Percentiles rank a stretch among this genome's conserved stretches.
These are phyloP conservation scores for Begonia masoniana DNA, from an alignment of 306 rosid genomes.

Conservation along the genomic window DNA sequence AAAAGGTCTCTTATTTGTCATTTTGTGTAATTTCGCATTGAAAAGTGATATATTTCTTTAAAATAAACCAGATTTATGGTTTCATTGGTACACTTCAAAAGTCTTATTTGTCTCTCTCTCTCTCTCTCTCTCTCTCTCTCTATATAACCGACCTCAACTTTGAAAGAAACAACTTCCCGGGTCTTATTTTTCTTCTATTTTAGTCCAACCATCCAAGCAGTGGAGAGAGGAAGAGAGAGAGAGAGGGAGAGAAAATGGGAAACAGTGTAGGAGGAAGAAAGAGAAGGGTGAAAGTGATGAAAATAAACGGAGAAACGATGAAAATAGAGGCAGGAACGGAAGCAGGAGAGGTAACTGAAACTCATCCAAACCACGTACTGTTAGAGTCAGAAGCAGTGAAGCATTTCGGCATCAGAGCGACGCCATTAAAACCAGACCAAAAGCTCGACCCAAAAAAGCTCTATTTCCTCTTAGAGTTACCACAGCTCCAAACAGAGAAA, in stretches of 20 bases:
- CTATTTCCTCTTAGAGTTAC: slow-evolving; percentile 72
- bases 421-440: slow-evolving; percentile 36
- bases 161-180: too few species aligned
- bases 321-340: slow-evolving; percentile 47
- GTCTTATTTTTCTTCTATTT: too few species aligned
- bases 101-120: too few species aligned
- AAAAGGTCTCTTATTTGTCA: neutral
- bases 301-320: slow-evolving; percentile 65
- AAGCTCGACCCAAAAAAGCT: slow-evolving; percentile 40
- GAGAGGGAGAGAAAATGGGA: slow-evolving; percentile 32
- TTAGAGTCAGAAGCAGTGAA: slow-evolving; percentile 72
- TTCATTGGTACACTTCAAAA: too few species aligned
- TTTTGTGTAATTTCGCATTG: too few species aligned
- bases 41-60: too few species aligned
- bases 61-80: too few species aligned
- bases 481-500: slow-evolving; percentile 17
- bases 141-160: too few species aligned
- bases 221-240: too few species aligned
- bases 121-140: too few species aligned
- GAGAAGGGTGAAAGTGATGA: slow-evolving; percentile 55
- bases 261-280: slow-evolving; percentile 59
- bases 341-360: slow-evolving; percentile 39
- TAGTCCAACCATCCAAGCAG: too few species aligned
- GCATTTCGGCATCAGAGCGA: slow-evolving; percentile 68
- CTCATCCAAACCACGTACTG: slow-evolving; percentile 59